These are phyloP conservation scores for Eragrostis curvula DNA, from an alignment of 176 grass and related monocot species.

Conservation along the genomic window DNA sequence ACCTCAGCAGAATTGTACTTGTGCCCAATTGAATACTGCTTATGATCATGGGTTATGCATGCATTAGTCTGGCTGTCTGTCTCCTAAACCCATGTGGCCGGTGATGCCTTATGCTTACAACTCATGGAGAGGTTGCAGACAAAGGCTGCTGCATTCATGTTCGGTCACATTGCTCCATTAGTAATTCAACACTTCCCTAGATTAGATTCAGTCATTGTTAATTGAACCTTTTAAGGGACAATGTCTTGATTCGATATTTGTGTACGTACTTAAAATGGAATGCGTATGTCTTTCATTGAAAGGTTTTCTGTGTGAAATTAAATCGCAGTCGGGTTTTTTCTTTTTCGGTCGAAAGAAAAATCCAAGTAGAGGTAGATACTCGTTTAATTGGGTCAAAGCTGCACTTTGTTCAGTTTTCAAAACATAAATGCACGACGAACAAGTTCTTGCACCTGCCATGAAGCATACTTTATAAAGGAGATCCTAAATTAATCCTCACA, in stretches of 20 bases:
- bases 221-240: not conserved
- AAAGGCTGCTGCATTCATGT: conserved; percentile 58
- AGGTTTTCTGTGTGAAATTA: not conserved
- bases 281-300: not conserved
- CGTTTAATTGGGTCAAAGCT: not conserved
- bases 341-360: not conserved
- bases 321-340: not conserved
- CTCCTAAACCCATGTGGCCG: conserved; percentile 45
- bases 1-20: conserved; percentile 43
- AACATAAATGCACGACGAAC: conserved; percentile 7
- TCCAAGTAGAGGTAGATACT: not conserved
- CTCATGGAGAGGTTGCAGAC: conserved; percentile 37
- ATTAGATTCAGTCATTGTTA: conserved; percentile 45
- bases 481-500: not conserved
- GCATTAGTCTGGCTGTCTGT: conserved; percentile 36
- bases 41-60: conserved; percentile 44
- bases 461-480: conserved; percentile 28
- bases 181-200: conserved; percentile 29
- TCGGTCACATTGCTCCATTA: conserved; percentile 50
- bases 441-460: conserved; percentile 20
- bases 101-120: conserved; percentile 39
- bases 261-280: not conserved
- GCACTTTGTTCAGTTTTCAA: too few species aligned
- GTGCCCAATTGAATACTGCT: conserved; percentile 45
- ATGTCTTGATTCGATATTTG: not conserved